Percentiles rank a stretch among this genome's conserved stretches.
phyloP scores from a whole-genome alignment of 805 yeast species.

The Candida bentonensis region DNA sequence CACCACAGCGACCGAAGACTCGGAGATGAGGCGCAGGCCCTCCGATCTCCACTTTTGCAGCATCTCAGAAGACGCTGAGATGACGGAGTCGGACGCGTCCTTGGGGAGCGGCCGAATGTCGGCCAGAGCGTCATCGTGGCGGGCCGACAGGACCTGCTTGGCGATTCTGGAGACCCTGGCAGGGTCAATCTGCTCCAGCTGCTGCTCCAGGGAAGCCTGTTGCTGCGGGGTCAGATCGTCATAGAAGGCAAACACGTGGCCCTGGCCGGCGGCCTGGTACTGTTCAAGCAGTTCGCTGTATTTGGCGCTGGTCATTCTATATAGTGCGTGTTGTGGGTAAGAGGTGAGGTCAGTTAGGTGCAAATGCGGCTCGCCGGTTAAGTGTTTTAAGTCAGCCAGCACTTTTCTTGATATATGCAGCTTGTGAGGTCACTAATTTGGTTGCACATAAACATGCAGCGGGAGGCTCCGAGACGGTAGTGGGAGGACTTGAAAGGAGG shows the following conservation, averaged over 20 bases:
- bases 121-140: slow-evolving; percentile 6
- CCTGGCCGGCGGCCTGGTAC: slow-evolving; percentile 24
- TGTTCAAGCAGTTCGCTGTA: slow-evolving; percentile 6
- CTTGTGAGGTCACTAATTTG: background rate
- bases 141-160: slow-evolving; percentile 8
- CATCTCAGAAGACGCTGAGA: slow-evolving; percentile 19
- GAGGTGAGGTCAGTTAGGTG: background rate
- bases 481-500: too few species aligned
- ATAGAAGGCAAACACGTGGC: slow-evolving; percentile 26
- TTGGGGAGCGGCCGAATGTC: slow-evolving; percentile 18
- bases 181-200: slow-evolving; percentile 25
- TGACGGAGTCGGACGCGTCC: slow-evolving; percentile 17
- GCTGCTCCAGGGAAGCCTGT: slow-evolving; percentile 16
- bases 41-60: slow-evolving; percentile 27
- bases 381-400: too few species aligned
- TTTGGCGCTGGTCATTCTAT: background rate
- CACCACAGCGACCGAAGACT: slow-evolving; percentile 72
- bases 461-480: too few species aligned
- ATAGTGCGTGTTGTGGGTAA: background rate
- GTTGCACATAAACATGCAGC: background rate
- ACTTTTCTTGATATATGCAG: background rate
- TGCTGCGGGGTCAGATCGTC: slow-evolving; percentile 18
- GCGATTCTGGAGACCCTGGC: slow-evolving; percentile 19
- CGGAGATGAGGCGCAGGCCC: slow-evolving; percentile 58
- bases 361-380: too few species aligned